Base-by-base conservation (phyloP, 1,284 basidiomycete genomes). In the Trametes hirsuta region DNA sequence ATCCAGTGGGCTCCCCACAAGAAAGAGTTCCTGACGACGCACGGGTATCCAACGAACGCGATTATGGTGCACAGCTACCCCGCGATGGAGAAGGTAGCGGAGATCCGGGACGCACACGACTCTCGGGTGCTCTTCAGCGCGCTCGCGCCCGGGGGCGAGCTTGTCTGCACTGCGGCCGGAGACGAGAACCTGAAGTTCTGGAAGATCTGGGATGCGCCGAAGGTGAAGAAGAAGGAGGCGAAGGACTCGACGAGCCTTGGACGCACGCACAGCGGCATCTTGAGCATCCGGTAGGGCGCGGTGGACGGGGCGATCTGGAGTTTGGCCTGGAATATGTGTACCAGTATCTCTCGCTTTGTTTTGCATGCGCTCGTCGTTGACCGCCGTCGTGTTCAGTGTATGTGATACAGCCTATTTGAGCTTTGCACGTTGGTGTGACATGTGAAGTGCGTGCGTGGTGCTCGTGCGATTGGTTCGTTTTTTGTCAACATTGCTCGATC, bases 121-220 rank as follows among this genome's bases (percentile, higher is more conserved):
- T 87, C 90, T 24, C 80, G 96, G 1, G 92, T 98, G 50, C 77
- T 98, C 42, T 94, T 91, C 72, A 92, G 90, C 53, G 85, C 88
- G n/a, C 73, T 97, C 8, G 86, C 89, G 52, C 96, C 95, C 1
- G 90, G 88, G 15, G 96, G 95, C 0, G 94, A 95, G 66, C 86
- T 94, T 6, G 87, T 98, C 6, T 91, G 88, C 64, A 97, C 95
- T 0, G 94, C 91, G 15, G 94, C 93, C 0, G 91, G 91, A 0
- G 96, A 98, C 71, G 95, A 98, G 79, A 95, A 95, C 71, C 80
- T 98, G 68, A 97, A 97, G 77, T 94, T 95, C 75, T 94, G 93
- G 93, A 83, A 85, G 59, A 82, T 92, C 42, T 92, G 90, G 90
- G 90, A 92, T 53, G 76, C 76, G 44, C 79, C 76, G 44, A 79